A percentile compares a stretch with the other conserved stretches of the same genome.
Conservation (phyloP, 169 alveolate genomes). For the Perkinsus chesapeaki region DNA sequence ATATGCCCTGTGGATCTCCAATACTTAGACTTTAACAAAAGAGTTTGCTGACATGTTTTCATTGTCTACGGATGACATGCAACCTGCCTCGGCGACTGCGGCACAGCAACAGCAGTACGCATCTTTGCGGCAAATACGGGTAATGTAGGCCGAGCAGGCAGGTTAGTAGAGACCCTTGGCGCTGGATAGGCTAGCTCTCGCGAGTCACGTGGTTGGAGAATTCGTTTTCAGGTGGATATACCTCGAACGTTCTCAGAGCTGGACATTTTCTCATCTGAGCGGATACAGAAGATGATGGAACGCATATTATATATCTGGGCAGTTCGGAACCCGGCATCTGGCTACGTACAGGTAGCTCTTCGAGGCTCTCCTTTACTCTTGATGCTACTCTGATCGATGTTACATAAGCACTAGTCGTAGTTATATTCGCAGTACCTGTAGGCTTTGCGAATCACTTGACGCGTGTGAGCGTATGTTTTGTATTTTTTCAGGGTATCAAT, state of each 20-base stretch:
- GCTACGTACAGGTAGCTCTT: slow-evolving; percentile 68
- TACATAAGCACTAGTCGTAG: too few species aligned
- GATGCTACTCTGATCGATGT: too few species aligned
- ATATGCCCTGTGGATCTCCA: background rate
- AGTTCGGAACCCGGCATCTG: slow-evolving; percentile 84
- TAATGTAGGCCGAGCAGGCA: background rate
- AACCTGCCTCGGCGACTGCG: background rate
- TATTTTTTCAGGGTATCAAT: slow-evolving; percentile 67
- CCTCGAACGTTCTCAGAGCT: slow-evolving; percentile 76
- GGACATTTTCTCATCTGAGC: slow-evolving; percentile 56
- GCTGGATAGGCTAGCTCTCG: background rate
- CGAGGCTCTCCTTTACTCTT: background rate
- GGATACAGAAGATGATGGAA: slow-evolving; percentile 69
- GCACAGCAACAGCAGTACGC: background rate
- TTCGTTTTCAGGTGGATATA: slow-evolving; percentile 60
- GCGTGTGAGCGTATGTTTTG: too few species aligned
- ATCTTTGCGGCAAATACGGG: background rate
- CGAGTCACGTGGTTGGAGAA: too few species aligned
- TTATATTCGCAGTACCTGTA: too few species aligned
- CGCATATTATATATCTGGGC: slow-evolving; percentile 82
- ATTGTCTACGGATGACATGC: background rate
- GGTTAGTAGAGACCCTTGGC: too few species aligned
- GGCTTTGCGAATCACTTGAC: too few species aligned
- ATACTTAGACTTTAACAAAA: background rate
- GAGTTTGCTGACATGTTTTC: background rate